Percentiles rank a stretch among this genome's conserved stretches.
Evolutionary conservation across 2,329 filamentous ascomycete genomes (phyloP).

Genomic region (Ophiosphaerella narmari): DNA sequence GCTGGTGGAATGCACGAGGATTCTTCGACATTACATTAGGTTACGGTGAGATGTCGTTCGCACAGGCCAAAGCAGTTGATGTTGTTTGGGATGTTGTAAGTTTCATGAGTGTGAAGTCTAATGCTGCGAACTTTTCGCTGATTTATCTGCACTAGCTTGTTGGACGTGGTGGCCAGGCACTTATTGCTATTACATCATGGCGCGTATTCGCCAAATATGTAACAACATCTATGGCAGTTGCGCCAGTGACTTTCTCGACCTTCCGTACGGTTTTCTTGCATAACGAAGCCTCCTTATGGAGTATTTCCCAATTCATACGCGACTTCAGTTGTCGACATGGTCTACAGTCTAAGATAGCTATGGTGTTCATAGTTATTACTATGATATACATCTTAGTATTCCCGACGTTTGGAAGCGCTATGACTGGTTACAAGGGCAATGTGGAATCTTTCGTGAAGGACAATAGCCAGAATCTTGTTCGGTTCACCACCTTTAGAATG

Average conservation of each 20-base stretch:
- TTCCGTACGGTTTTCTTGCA: constrained; percentile 24
- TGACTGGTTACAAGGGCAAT: constrained; percentile 23
- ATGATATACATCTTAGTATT: constrained; percentile 21
- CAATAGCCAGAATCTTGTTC: background rate
- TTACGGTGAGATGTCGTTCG: constrained; percentile 15
- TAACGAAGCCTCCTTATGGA: constrained; percentile 1
- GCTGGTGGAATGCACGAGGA: constrained; percentile 15
- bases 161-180: constrained; percentile 25
- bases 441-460: constrained; percentile 14
- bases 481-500: no score
- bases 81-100: constrained; percentile 27
- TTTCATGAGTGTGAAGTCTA: background rate
- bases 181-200: constrained; percentile 24
- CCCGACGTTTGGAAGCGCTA: constrained; percentile 23
- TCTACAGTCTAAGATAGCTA: constrained; percentile 19
- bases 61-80: constrained; percentile 24
- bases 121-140: background rate
- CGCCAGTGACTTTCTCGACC: constrained; percentile 20
- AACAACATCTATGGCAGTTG: constrained; percentile 23
- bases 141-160: constrained; percentile 10
- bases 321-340: constrained; percentile 13
- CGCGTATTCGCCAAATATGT: constrained; percentile 22
- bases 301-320: background rate
- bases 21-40: constrained; percentile 28
- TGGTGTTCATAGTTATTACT: constrained; percentile 22